A percentile compares a stretch with the other conserved stretches of the same genome.
These are phyloP conservation scores for Pseudogymnoascus sp. DNA, from an alignment of 2,329 filamentous ascomycete genomes.

Conservation along the genomic window DNA sequence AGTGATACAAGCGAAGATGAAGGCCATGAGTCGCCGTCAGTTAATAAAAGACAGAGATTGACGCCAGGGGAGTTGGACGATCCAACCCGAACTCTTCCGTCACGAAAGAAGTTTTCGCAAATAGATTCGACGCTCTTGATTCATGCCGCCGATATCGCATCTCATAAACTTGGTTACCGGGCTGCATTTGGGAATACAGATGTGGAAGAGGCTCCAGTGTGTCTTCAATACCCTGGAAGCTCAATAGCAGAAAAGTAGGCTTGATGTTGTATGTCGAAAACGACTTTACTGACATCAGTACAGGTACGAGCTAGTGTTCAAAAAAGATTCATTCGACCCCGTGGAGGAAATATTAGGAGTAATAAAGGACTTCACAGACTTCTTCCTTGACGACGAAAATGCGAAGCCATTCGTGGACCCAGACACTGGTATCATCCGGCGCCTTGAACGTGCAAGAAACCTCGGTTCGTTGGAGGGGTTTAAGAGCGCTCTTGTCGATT, in stretches of 20 bases:
- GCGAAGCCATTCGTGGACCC: constrained; percentile 62
- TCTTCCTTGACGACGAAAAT: constrained; percentile 68
- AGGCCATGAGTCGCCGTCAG: constrained; percentile 4
- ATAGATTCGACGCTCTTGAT: constrained; percentile 31
- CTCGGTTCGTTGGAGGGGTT: constrained; percentile 61
- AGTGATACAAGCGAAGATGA: constrained; percentile 14
- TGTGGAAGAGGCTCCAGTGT: constrained; percentile 45
- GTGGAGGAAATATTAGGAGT: constrained; percentile 65
- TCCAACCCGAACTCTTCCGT: constrained; percentile 22
- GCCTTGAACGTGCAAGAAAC: constrained; percentile 63
- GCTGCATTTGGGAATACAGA: constrained; percentile 41
- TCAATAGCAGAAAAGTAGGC: constrained; percentile 58
- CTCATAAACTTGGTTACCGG: constrained; percentile 42
- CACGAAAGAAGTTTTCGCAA: constrained; percentile 22
- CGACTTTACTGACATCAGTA: constrained; percentile 9
- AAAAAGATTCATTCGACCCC: constrained; percentile 71
- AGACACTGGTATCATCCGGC: constrained; percentile 65
- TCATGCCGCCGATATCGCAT: constrained; percentile 51
- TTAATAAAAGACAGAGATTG: constrained; percentile 13
- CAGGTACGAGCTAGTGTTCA: constrained; percentile 67
- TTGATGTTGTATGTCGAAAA: background rate
- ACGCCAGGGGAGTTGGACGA: constrained; percentile 16
- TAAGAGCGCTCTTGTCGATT: constrained; percentile 62
- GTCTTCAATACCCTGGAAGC: constrained; percentile 77
- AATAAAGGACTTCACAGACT: constrained; percentile 60